These are phyloP conservation scores for Polytolypa hystricis DNA, from an alignment of 2,329 filamentous ascomycete species.

Conservation along the genomic window DNA sequence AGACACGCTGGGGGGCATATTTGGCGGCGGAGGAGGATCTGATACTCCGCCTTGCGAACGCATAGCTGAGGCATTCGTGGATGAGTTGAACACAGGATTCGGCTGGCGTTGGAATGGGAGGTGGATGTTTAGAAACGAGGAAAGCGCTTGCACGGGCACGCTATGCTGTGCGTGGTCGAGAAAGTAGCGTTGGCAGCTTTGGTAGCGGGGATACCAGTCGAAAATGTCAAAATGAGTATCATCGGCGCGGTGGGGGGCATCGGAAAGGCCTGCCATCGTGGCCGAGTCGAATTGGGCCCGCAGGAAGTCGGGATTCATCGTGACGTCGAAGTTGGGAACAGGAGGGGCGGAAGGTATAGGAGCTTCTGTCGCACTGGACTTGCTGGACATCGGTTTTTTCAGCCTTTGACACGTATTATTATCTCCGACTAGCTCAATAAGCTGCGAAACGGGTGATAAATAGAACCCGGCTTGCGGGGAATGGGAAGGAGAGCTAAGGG, in stretches of 20 bases:
- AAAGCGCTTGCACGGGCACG: conserved; percentile 71
- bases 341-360: too few relatives aligned
- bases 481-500: too few relatives aligned
- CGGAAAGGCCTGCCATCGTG: conserved; percentile 27
- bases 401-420: background rate
- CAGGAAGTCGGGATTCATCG: conserved; percentile 3
- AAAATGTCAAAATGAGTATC: conserved; percentile 54
- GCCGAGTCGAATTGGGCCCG: conserved; percentile 24
- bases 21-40: background rate
- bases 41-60: too few relatives aligned
- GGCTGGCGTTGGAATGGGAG: conserved; percentile 67
- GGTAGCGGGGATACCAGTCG: conserved; percentile 85
- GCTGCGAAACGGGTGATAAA: conserved; percentile 7
- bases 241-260: conserved; percentile 25
- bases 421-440: background rate
- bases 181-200: conserved; percentile 84
- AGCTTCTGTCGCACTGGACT: conserved; percentile 2
- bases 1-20: conserved; percentile 43
- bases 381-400: conserved; percentile 3
- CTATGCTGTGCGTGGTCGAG: conserved; percentile 82
- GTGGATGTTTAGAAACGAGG: conserved; percentile 82
- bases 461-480: too few relatives aligned
- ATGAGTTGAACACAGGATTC: conserved; percentile 38
- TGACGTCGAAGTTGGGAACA: conserved; percentile 9
- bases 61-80: conserved; percentile 16